Evolutionary conservation across 805 yeast genomes (phyloP).

Genomic region (Candida incommunis): DNA sequence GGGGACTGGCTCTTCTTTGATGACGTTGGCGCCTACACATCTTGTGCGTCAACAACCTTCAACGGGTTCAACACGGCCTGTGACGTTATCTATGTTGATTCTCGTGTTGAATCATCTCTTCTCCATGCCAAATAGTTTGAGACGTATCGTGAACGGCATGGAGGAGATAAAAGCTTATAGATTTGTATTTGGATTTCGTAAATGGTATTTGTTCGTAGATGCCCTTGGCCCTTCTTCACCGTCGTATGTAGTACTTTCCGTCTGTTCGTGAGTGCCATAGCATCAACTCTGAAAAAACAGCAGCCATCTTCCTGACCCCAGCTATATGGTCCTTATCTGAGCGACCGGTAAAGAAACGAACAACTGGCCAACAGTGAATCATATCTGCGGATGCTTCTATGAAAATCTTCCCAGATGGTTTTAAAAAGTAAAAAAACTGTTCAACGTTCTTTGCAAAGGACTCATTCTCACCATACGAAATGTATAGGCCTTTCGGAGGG

Average conservation of each 20-base stretch:
- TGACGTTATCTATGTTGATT: slow-evolving; percentile 49
- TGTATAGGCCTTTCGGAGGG: background rate
- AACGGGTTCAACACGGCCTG: slow-evolving; percentile 68
- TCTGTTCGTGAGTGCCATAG: background rate
- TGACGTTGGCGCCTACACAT: slow-evolving; percentile 80
- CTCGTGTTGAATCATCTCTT: slow-evolving; percentile 17
- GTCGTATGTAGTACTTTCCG: background rate
- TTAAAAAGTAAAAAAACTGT: background rate
- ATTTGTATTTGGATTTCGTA: background rate
- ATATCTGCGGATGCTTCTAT: background rate
- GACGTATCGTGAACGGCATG: background rate
- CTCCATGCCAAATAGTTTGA: background rate
- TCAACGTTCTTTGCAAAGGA: background rate
- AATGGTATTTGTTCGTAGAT: background rate
- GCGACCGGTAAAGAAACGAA: background rate
- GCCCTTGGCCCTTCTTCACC: no score
- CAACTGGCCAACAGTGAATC: background rate
- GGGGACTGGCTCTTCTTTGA: slow-evolving; percentile 92
- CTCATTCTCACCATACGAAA: background rate
- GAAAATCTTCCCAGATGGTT: background rate
- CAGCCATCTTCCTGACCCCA: background rate
- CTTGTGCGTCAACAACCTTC: slow-evolving; percentile 83
- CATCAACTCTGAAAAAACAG: background rate
- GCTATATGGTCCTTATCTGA: background rate
- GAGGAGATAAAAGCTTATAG: background rate